Conservation (phyloP, 176 grass and related monocot genomes). For the Oryza longistaminata region DNA sequence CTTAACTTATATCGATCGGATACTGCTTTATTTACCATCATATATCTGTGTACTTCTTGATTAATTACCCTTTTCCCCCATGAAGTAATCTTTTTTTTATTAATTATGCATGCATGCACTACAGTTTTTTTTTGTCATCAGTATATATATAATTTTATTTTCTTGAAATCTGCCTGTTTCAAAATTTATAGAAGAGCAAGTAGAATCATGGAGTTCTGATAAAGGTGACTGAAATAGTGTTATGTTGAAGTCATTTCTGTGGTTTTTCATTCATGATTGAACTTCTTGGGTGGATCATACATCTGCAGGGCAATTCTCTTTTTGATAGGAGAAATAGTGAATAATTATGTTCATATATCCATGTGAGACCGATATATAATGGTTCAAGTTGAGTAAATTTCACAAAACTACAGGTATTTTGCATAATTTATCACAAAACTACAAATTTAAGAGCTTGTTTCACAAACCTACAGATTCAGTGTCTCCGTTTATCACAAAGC, state of each 20-base stretch:
- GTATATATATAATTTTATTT: not conserved
- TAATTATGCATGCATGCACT: constrained; percentile 1
- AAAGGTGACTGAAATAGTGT: not conserved
- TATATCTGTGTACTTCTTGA: not conserved
- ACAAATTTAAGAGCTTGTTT: too few species aligned
- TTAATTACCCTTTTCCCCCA: not conserved
- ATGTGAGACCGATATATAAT: not conserved
- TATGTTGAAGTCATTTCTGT: not conserved
- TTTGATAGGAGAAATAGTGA: too few species aligned
- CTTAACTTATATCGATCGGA: not conserved
- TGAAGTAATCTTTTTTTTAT: not conserved
- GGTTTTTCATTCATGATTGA: not conserved
- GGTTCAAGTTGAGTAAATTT: too few species aligned
- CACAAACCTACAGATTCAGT: too few species aligned
- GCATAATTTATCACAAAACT: too few species aligned
- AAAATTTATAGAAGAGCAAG: too few species aligned
- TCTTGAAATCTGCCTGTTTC: not conserved
- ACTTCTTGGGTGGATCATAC: not conserved
- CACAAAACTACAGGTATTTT: too few species aligned
- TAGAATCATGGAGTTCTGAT: not conserved
- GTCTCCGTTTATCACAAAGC: too few species aligned
- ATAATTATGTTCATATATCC: not conserved
- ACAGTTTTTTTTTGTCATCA: not conserved
- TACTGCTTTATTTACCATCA: not conserved
- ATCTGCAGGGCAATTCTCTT: not conserved